A percentile compares a stretch with the other conserved stretches of the same genome.
These are phyloP conservation scores for Lactifluus volemus DNA, from an alignment of 768 basidiomycete genomes.

Conservation along the genomic window DNA sequence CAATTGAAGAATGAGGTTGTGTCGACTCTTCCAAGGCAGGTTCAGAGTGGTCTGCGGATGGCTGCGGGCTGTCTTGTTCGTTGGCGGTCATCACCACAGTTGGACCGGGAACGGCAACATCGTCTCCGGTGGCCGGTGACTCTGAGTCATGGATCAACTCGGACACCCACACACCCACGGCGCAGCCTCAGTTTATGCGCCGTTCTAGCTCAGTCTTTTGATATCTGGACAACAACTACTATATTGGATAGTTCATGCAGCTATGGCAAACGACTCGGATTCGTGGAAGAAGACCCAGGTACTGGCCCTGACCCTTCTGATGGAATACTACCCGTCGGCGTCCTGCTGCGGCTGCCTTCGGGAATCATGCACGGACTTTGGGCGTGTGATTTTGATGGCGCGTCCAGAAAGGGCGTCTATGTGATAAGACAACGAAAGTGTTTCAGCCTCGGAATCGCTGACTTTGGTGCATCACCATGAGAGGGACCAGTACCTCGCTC, in stretches of 20 bases:
- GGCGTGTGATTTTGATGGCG: not conserved
- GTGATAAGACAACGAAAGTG: no score
- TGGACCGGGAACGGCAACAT: not conserved
- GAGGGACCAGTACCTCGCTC: constrained; percentile 7
- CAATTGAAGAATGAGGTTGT: not conserved
- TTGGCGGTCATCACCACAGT: constrained; percentile 6
- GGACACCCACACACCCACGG: no score
- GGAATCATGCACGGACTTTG: not conserved
- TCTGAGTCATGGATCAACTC: no score
- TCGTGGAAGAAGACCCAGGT: not conserved
- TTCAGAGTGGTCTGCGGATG: not conserved
- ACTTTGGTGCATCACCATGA: not conserved
- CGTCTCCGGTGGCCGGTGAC: not conserved
- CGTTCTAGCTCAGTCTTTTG: not conserved
- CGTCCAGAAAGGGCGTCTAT: constrained; percentile 3
- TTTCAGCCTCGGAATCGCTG: not conserved
- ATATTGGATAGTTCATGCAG: not conserved
- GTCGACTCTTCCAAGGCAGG: not conserved
- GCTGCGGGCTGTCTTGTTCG: constrained; percentile 1
- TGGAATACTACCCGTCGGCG: not conserved
- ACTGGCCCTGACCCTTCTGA: not conserved
- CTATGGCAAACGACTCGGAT: not conserved
- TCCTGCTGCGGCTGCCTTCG: not conserved
- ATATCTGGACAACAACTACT: not conserved
- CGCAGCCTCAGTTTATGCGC: no score